A percentile compares a stretch with the other conserved stretches of the same genome.
These are phyloP conservation scores for Creolimax fragrantissima DNA, from an alignment of 78 protist genomes.

Conservation along the genomic window DNA sequence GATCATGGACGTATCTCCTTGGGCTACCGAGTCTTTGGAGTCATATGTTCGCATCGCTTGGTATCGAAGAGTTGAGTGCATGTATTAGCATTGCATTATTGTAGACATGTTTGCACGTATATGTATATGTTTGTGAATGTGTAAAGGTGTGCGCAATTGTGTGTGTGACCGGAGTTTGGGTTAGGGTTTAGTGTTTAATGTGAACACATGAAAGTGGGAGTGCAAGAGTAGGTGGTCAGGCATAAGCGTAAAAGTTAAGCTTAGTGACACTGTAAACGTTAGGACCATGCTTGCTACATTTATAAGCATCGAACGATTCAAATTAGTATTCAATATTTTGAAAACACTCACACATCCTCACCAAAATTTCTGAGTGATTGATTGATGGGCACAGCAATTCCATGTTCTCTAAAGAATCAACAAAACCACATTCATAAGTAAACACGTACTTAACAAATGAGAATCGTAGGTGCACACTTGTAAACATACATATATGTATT, in stretches of 20 bases:
- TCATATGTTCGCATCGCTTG: neutral
- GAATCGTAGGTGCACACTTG: neutral
- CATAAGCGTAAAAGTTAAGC: too few relatives aligned
- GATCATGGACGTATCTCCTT: neutral
- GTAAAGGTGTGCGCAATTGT: neutral
- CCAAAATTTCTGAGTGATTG: too few relatives aligned
- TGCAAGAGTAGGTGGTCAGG: neutral
- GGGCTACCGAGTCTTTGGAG: neutral
- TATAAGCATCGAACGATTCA: too few relatives aligned
- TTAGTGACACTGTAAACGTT: too few relatives aligned
- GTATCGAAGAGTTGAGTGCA: neutral
- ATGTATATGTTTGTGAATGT: neutral
- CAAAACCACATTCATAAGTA: too few relatives aligned
- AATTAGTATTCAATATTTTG: too few relatives aligned
- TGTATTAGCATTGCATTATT: neutral
- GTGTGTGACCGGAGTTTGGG: neutral
- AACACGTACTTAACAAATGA: too few relatives aligned
- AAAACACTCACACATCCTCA: too few relatives aligned
- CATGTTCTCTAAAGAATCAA: too few relatives aligned
- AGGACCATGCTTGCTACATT: too few relatives aligned
- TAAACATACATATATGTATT: neutral
- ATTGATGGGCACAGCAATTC: too few relatives aligned
- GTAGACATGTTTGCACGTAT: neutral
- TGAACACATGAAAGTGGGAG: neutral
- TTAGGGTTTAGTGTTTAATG: neutral